A percentile compares a stretch with the other conserved stretches of the same genome.
Conservation (phyloP, 768 basidiomycete species). For the Cyathus striatus region DNA sequence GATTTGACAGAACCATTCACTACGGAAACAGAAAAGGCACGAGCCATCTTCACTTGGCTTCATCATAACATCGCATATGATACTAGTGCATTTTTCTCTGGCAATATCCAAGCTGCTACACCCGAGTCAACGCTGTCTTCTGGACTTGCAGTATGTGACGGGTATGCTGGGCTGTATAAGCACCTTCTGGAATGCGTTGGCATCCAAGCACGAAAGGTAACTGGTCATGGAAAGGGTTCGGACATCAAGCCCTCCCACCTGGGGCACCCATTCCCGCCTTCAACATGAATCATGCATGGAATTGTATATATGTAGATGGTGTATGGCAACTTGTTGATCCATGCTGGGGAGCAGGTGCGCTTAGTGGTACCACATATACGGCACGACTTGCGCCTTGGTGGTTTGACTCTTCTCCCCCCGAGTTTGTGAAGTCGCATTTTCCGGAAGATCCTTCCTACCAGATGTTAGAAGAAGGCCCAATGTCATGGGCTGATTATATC, state of each 20-base stretch:
- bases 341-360: conserved; percentile 45
- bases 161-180: conserved; percentile 40
- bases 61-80: conserved; percentile 44
- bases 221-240: conserved; percentile 42
- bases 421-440: conserved; percentile 40
- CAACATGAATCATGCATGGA: conserved; percentile 43
- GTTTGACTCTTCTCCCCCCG: conserved; percentile 35
- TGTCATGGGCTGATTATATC: conserved; percentile 43
- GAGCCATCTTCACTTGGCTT: conserved; percentile 43
- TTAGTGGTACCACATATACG: conserved; percentile 27
- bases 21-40: conserved; percentile 37
- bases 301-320: conserved; percentile 36
- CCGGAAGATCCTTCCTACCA: conserved; percentile 39
- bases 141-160: conserved; percentile 45
- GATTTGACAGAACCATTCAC: conserved; percentile 35
- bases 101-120: conserved; percentile 29
- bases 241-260: conserved; percentile 25
- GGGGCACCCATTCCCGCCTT: conserved; percentile 29
- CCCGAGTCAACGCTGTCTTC: conserved; percentile 32
- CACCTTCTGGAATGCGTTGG: conserved; percentile 32
- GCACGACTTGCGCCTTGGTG: conserved; percentile 31
- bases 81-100: conserved; percentile 35
- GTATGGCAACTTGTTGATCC: conserved; percentile 42
- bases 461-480: conserved; percentile 28
- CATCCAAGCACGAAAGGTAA: conserved; percentile 33